A percentile compares a stretch with the other conserved stretches of the same genome.
Conservation (phyloP, 2,329 filamentous ascomycete genomes). For the Botrytis elliptica region DNA sequence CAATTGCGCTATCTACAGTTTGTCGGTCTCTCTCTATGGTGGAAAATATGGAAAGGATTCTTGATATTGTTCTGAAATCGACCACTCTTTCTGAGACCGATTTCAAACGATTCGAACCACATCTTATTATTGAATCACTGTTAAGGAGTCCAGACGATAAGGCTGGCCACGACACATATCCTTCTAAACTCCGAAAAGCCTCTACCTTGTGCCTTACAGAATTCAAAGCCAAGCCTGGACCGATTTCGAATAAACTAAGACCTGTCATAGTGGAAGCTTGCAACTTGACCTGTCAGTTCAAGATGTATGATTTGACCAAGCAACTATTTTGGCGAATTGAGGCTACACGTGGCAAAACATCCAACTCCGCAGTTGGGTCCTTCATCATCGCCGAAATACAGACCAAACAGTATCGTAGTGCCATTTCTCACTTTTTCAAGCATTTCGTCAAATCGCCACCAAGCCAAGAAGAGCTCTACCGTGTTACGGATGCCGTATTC, state of each 20-base stretch:
- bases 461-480: slow-evolving; percentile 28
- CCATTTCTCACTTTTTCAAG: slow-evolving; percentile 13
- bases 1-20: slow-evolving; percentile 26
- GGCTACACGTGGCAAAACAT: slow-evolving; percentile 18
- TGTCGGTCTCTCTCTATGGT: slow-evolving; percentile 22
- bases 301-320: slow-evolving; percentile 29
- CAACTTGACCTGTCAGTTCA: slow-evolving; percentile 25
- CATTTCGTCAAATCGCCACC: slow-evolving; percentile 20
- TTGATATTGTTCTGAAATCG: slow-evolving; percentile 28
- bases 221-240: slow-evolving; percentile 28
- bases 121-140: slow-evolving; percentile 26
- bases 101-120: slow-evolving; percentile 30
- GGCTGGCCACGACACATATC: not conserved
- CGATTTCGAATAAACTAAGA: slow-evolving; percentile 21
- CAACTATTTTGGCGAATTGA: slow-evolving; percentile 31
- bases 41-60: slow-evolving; percentile 27
- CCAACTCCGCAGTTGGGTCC: not conserved
- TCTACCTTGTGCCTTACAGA: slow-evolving; percentile 33
- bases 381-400: slow-evolving; percentile 30
- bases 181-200: slow-evolving; percentile 28
- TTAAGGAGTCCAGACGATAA: slow-evolving; percentile 16
- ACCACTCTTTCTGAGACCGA: slow-evolving; percentile 27
- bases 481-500: slow-evolving; percentile 26
- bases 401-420: slow-evolving; percentile 25
- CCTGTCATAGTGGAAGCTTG: slow-evolving; percentile 31